These are phyloP conservation scores for Amaranthus tricolor DNA, from an alignment of 179 eudicot species.

Conservation along the genomic window DNA sequence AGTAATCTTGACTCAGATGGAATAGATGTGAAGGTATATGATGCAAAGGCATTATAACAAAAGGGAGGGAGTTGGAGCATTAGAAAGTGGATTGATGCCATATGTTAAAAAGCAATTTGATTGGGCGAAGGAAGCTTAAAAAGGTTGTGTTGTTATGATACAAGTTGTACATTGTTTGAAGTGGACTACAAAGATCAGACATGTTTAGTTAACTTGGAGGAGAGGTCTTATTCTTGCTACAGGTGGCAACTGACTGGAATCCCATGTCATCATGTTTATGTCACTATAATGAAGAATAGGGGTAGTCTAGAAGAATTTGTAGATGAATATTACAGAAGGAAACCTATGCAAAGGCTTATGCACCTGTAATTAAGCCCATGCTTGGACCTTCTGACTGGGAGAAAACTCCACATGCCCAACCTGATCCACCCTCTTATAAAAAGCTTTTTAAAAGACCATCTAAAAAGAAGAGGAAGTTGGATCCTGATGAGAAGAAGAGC, in stretches of 20 bases:
- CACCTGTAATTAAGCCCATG: background rate
- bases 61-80: background rate
- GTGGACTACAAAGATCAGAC: background rate
- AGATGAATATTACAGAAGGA: background rate
- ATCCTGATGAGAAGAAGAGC: background rate
- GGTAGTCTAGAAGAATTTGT: background rate
- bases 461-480: background rate
- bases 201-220: background rate
- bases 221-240: background rate
- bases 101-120: background rate
- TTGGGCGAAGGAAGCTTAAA: background rate
- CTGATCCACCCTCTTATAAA: background rate
- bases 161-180: background rate
- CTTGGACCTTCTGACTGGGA: background rate
- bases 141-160: too few relatives aligned
- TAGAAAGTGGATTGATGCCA: background rate
- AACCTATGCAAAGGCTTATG: background rate
- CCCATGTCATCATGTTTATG: background rate
- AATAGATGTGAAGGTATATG: conserved; percentile 5
- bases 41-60: background rate
- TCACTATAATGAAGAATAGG: background rate
- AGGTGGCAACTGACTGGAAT: too few relatives aligned
- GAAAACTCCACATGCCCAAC: background rate
- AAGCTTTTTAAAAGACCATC: background rate
- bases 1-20: background rate